phyloP scores from a whole-genome alignment of 2,329 filamentous ascomycete species.

The Ophiostoma novo-ulmi region DNA sequence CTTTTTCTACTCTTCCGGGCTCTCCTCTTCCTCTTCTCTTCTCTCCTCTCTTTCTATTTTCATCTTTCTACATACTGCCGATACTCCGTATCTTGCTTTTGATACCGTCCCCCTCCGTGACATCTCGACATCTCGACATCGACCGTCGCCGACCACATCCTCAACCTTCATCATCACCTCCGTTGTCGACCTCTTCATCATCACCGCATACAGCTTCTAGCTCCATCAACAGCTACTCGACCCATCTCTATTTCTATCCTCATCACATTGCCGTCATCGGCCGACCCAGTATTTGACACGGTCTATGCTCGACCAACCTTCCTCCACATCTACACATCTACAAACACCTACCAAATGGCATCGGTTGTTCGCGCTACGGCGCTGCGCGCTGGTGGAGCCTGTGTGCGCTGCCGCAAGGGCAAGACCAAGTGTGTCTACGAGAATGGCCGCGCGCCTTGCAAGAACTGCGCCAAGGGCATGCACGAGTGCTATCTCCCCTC shows the following conservation, averaged over 20 bases:
- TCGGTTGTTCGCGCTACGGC: slow-evolving; percentile 53
- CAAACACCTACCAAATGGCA: slow-evolving; percentile 36
- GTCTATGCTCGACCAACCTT: background rate
- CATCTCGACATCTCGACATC: too few relatives aligned
- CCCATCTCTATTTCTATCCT: too few relatives aligned
- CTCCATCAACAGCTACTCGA: background rate
- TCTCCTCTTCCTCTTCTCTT: background rate
- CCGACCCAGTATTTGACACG: background rate
- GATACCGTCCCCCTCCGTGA: too few relatives aligned
- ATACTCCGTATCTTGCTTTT: background rate
- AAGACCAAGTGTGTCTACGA: slow-evolving; percentile 62
- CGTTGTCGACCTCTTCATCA: background rate
- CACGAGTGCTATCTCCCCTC: slow-evolving; percentile 59
- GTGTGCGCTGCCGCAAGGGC: slow-evolving; percentile 59
- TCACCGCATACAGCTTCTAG: background rate
- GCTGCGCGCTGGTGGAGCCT: slow-evolving; percentile 56
- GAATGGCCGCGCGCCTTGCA: slow-evolving; percentile 57
- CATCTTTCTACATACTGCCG: background rate
- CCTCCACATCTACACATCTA: slow-evolving; percentile 5
- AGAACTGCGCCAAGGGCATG: slow-evolving; percentile 60
- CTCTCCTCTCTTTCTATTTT: background rate
- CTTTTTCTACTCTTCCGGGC: background rate
- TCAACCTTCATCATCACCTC: background rate
- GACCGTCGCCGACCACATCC: background rate
- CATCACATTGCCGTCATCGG: background rate